Percentiles rank a stretch among this genome's conserved stretches.
Evolutionary conservation across 768 basidiomycete genomes (phyloP).

Genomic region (Trametes gibbosa): DNA sequence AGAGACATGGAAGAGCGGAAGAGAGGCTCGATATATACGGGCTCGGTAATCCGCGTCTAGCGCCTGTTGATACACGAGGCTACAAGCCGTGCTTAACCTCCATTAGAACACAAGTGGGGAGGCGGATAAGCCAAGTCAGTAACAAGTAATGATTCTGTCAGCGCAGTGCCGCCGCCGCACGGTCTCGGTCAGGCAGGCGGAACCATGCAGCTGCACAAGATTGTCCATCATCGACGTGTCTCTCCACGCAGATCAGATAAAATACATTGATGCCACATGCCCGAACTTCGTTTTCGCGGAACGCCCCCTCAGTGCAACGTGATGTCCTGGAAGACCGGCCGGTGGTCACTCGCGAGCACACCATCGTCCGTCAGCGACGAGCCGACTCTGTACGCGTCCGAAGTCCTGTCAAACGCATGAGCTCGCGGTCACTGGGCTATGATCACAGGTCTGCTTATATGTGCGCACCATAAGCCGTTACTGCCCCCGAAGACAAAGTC

Average conservation of each 20-base stretch:
- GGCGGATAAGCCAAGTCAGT: not conserved
- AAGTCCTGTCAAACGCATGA: slow-evolving; percentile 32
- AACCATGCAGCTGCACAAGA: not conserved
- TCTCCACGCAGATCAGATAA: slow-evolving; percentile 5
- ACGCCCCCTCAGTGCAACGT: slow-evolving; percentile 6
- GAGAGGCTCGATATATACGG: slow-evolving; percentile 7
- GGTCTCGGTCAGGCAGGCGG: slow-evolving; percentile 9
- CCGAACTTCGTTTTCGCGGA: not conserved
- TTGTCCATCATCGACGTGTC: not conserved
- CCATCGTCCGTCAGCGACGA: slow-evolving; percentile 48
- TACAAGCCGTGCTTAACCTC: not conserved
- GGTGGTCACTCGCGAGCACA: slow-evolving; percentile 53
- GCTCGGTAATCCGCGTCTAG: not conserved
- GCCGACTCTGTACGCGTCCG: slow-evolving; percentile 38
- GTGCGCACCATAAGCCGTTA: slow-evolving; percentile 43
- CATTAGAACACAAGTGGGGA: not conserved
- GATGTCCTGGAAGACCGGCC: slow-evolving; percentile 50
- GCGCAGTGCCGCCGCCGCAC: slow-evolving; percentile 9
- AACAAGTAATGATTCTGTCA: not conserved
- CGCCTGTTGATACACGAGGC: not conserved
- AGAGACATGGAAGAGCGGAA: slow-evolving; percentile 4
- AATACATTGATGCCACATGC: not conserved
- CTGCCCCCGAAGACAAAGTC: slow-evolving; percentile 55
- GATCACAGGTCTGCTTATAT: slow-evolving; percentile 22
- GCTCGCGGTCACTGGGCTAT: not conserved